phyloP scores from a whole-genome alignment of 1,139 yeast species.

The Diutina mesorugosa region DNA sequence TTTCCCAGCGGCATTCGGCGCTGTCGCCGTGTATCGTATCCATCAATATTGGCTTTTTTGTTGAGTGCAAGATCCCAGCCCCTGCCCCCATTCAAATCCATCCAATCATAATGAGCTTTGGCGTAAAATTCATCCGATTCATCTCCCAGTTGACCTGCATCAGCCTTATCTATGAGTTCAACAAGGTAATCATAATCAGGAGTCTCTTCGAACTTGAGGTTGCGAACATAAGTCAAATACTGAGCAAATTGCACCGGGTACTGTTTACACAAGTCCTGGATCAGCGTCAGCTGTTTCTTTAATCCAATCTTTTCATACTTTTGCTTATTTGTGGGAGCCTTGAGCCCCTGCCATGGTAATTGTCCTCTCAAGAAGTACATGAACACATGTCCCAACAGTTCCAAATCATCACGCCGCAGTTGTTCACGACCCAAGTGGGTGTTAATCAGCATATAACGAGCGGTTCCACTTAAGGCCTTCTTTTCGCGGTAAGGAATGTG shows the following conservation, averaged over 20 bases:
- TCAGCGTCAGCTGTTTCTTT: constrained; percentile 61
- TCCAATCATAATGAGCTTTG: constrained; percentile 75
- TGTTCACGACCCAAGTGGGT: constrained; percentile 56
- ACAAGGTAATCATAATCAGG: constrained; percentile 54
- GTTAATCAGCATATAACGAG: constrained; percentile 53
- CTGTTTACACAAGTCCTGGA: constrained; percentile 55
- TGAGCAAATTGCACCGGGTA: constrained; percentile 70
- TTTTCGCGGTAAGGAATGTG: constrained; percentile 54
- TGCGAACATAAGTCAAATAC: constrained; percentile 59
- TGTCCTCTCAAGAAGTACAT: constrained; percentile 48
- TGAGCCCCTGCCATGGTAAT: constrained; percentile 28
- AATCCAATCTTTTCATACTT: constrained; percentile 76
- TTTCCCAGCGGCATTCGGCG: background rate
- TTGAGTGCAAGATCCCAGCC: constrained; percentile 77
- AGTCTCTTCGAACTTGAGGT: constrained; percentile 60
- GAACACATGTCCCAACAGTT: constrained; percentile 52
- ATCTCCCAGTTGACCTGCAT: constrained; percentile 7
- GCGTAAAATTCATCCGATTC: constrained; percentile 19
- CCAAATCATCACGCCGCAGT: constrained; percentile 45
- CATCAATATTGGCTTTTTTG: constrained; percentile 71
- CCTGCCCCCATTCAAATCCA: constrained; percentile 67
- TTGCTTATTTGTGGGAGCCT: constrained; percentile 69
- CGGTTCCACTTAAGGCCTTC: constrained; percentile 53
- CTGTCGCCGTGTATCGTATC: constrained; percentile 50
- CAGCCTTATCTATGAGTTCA: constrained; percentile 30